These are phyloP conservation scores for Pythium brassicae DNA, from an alignment of 352 stramenopile species.

Conservation along the genomic window DNA sequence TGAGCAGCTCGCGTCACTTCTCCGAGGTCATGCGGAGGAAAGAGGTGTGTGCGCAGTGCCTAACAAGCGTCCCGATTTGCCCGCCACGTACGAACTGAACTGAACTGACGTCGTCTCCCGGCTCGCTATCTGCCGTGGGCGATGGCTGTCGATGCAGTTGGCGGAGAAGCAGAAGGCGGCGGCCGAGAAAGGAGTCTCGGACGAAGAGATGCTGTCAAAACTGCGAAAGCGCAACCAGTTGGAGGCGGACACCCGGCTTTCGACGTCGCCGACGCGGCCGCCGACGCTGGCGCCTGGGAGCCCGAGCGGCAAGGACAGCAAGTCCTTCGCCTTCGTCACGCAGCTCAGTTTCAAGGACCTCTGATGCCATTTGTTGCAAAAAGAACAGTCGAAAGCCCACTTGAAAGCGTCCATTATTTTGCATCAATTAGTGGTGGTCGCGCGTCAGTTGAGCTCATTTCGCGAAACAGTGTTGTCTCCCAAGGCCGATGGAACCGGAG, in stretches of 20 bases:
- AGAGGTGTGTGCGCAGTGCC: slow-evolving; percentile 36
- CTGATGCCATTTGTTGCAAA: slow-evolving; percentile 13
- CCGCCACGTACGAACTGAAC: no score
- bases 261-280: slow-evolving; percentile 56
- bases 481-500: no score
- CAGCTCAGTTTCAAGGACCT: slow-evolving; percentile 71
- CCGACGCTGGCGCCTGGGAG: slow-evolving; percentile 26
- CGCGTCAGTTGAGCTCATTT: no score
- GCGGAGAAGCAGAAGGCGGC: slow-evolving; percentile 72
- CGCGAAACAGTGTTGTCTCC: no score
- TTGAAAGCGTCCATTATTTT: neutral
- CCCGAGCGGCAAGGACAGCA: slow-evolving; percentile 28
- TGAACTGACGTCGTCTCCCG: no score
- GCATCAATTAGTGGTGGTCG: no score
- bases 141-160: slow-evolving; percentile 35
- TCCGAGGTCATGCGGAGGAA: slow-evolving; percentile 78
- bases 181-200: slow-evolving; percentile 74
- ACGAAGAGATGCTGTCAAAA: slow-evolving; percentile 80
- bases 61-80: slow-evolving; percentile 1
- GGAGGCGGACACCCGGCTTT: slow-evolving; percentile 57
- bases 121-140: no score
- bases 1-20: slow-evolving; percentile 80
- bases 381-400: no score
- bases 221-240: slow-evolving; percentile 70
- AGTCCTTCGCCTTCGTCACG: slow-evolving; percentile 66